Percentiles rank a stretch among this genome's conserved stretches.
Conservation (phyloP, 2,329 filamentous ascomycete genomes). For the Cladophialophora chaetospira region DNA sequence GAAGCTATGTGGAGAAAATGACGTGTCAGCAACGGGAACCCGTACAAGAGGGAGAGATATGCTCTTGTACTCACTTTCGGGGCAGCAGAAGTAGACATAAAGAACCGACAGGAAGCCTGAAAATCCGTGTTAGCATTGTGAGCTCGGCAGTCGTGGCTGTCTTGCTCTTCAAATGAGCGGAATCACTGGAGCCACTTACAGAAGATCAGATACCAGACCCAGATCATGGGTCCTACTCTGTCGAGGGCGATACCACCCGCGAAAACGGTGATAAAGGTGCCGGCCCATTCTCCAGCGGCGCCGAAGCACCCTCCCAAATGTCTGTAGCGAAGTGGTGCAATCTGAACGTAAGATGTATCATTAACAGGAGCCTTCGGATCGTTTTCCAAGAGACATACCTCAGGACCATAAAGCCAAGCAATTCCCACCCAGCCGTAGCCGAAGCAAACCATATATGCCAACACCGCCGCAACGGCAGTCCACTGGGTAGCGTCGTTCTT, state of each 20-base stretch:
- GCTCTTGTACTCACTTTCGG: constrained; percentile 49
- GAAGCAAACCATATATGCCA: constrained; percentile 66
- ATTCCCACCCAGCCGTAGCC: constrained; percentile 53
- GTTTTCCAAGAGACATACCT: constrained; percentile 64
- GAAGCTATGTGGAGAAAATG: constrained; percentile 40
- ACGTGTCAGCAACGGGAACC: too few species aligned
- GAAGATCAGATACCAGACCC: constrained; percentile 52
- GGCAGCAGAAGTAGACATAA: constrained; percentile 62
- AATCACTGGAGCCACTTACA: constrained; percentile 14
- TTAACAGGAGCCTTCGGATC: too few species aligned
- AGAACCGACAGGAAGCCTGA: constrained; percentile 50
- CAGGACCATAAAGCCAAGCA: constrained; percentile 45
- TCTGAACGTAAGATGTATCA: constrained; percentile 60
- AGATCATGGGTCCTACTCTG: constrained; percentile 37
- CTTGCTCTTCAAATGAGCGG: too few species aligned
- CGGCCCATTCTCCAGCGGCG: constrained; percentile 72
- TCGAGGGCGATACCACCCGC: constrained; percentile 53
- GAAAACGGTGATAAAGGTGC: constrained; percentile 75
- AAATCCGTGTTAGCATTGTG: background rate
- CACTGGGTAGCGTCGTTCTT: constrained; percentile 54
- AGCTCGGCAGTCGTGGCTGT: too few species aligned
- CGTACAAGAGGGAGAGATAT: background rate
- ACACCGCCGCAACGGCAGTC: constrained; percentile 50
- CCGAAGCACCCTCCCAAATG: constrained; percentile 70
- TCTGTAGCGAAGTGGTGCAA: constrained; percentile 68